These are phyloP conservation scores for Tetradesmus lagerheimii DNA, from an alignment of 139 green algal genomes.

Conservation along the genomic window DNA sequence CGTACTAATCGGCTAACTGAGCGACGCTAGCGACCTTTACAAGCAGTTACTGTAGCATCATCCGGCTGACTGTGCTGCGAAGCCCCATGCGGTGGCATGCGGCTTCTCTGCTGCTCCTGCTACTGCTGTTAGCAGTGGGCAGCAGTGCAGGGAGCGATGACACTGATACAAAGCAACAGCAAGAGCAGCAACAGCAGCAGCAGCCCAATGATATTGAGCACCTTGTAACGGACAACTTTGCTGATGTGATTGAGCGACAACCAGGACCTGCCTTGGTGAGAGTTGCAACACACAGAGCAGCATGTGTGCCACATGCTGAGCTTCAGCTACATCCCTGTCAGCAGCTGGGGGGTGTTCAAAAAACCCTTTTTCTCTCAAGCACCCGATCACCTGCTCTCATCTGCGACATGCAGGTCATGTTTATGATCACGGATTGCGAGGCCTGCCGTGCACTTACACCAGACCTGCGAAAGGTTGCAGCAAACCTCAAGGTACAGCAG, in stretches of 20 bases:
- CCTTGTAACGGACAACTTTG: slow-evolving; percentile 14
- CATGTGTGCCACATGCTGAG: too few relatives aligned
- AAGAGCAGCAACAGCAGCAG: not conserved
- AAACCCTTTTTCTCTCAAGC: too few relatives aligned
- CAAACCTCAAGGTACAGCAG: slow-evolving; percentile 31
- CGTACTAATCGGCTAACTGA: not conserved
- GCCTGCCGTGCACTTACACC: not conserved
- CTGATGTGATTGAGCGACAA: not conserved
- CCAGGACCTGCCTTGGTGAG: slow-evolving; percentile 20
- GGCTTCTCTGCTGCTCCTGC: not conserved
- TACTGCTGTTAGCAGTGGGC: not conserved
- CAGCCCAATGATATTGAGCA: not conserved
- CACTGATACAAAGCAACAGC: not conserved
- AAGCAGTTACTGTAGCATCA: not conserved
- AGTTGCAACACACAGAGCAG: too few relatives aligned
- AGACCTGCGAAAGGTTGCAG: slow-evolving; percentile 7
- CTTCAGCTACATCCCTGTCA: too few relatives aligned
- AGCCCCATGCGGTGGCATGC: not conserved
- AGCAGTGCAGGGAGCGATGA: not conserved
- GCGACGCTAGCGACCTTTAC: too few relatives aligned
- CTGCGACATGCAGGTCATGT: not conserved
- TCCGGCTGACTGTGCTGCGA: too few relatives aligned
- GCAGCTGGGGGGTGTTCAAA: too few relatives aligned
- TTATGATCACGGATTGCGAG: slow-evolving; percentile 21
- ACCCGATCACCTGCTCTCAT: too few relatives aligned